Base-by-base conservation (phyloP, 129 eudicot species). In the Helichrysum umbraculigerum region DNA sequence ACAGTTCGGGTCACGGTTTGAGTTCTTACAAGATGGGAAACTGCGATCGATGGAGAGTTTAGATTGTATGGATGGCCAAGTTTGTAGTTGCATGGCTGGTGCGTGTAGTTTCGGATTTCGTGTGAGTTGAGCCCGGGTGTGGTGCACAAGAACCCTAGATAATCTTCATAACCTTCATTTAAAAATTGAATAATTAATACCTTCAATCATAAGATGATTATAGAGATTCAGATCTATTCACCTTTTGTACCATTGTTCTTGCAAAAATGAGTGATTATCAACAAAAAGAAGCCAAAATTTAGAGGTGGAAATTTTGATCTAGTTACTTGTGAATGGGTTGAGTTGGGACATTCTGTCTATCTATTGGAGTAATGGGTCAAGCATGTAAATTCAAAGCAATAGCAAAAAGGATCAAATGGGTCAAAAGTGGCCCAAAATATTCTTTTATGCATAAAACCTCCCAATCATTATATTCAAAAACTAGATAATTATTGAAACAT, bases 131-230 rank as follows among this genome's bases (percentile, higher is more conserved):
- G 83, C 71, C 96, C 99, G 5, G 99, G 96, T 41, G 86, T 85
- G 20, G 97, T 87, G 86, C 99, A 94, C 64, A 94, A 83, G 89
- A 94, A 94, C 39, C 99, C 96, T 42, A 94, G 58, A 81, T 94
- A 94, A 82, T 94, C 99, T 69, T 87, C 80, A 62, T 87, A 94
- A 72, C 98, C 98, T 93, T 71, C 77, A 81, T 69, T 63, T 47
- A 44, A 35, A 51, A 29, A 52, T 33, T 12, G n/a, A 75, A 33
- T 20, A 41, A 12, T 61, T 25, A 25, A 35, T 6, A 11, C 29
- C 14, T 61, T 28, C n/a, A 25, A n/a, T 58, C 15, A 9, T 19
- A 57, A 57, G 6, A 19, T 44, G 14, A 47, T 47, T 44, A 47
- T 47, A 47, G 14, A 47, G 54, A 47, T 47, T 47, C 20, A 58